Base-by-base conservation (phyloP, 345 rosid species). In the Salix suchowensis region DNA sequence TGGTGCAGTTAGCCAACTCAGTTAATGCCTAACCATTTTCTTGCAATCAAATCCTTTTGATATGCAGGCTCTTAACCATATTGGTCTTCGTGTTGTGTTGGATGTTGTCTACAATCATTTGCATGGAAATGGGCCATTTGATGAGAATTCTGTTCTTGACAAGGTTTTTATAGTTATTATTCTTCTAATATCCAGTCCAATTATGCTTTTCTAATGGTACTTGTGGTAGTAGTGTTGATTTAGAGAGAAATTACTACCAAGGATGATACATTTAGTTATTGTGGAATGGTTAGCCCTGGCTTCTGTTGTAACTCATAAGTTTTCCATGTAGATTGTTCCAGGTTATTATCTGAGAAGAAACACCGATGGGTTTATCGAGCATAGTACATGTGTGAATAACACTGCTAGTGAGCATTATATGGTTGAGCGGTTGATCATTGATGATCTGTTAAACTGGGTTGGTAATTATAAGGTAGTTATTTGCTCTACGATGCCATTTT, bases 361-460 rank as follows among this genome's bases (percentile, higher is more conserved):
- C 83, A 82, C 72, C 32, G 94, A 91, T 83, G 98, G 98, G 73
- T 81, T 86, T 76, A 84, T 93, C 67, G 97, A 95, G 88, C 68
- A 95, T 77, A 95, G 97, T 82, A 86, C 98, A 71, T 95, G 98
- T 50, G 78, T 90, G 79, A 95, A 95, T 76, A 92, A 95, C 87
- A 92, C 97, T 65, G 98, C 98, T 70, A 95, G 98, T 21, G 98
- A 95, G 88, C 98, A 95, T 85, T 90, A 89, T 78, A 93, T 95
- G 98, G 94, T 88, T 70, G 96, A 89, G 77, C 94, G 97, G 67
- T 80, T 95, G 84, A 90, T 95, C 58, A 54, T 88, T 52, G 97
- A 95, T 81, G 98, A 95, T 84, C 91, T 95, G 76, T 80, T 91
- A 72, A 83, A 80, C 78, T 95, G 98, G 98, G 92, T 84, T 70